Base-by-base conservation (phyloP, 2,329 filamentous ascomycete species). In the Pseudogymnoascus pannorum region DNA sequence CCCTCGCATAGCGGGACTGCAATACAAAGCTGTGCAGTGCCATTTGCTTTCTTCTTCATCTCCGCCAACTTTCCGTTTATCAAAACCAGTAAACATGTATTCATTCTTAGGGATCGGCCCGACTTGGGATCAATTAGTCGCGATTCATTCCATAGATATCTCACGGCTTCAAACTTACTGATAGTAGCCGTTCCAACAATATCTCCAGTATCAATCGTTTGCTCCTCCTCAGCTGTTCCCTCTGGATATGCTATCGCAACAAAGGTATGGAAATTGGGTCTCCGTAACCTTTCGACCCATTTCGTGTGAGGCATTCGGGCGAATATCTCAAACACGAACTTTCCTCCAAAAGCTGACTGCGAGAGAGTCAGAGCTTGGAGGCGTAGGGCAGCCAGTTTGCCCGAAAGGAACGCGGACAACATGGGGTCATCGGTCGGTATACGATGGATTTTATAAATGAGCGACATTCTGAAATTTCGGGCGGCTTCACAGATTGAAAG, bases 151-250 rank as follows among this genome's bases (percentile, higher is more conserved):
- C 31, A 33, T 33, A 12, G 31, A 12, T 33, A 33, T 36, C 14
- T 36, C 4, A n/a, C 16, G 14, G 35, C 31, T 33, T 33, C 14
- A 36, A n/a, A 36, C 35, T 36, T 36, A 36, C 35, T 36, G 1
- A 74, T 31, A 20, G 69, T 73, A 6, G 71, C 65, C 44, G 71
- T 72, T 6, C 68, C 71, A 11, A 74, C 62, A 69, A 71, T 74
- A 38, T 67, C 64, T 58, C 68, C 64, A 16, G 29, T 54, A 12
- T 66, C 62, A 57, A 68, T 59, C 36, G 68, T 67, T 60, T 68
- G 65, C 9, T 61, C 26, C 14, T 64, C 60, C 5, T 54, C 26
- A 4, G 57, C 33, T 3, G 66, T 64, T 16, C 18, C 36, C n/a
- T 64, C 9, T 4, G 60, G 24, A 24, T 68, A 66, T 1, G 68